Evolutionary conservation across 306 rosid species (phyloP).

Genomic region (Prunus kanzakura): DNA sequence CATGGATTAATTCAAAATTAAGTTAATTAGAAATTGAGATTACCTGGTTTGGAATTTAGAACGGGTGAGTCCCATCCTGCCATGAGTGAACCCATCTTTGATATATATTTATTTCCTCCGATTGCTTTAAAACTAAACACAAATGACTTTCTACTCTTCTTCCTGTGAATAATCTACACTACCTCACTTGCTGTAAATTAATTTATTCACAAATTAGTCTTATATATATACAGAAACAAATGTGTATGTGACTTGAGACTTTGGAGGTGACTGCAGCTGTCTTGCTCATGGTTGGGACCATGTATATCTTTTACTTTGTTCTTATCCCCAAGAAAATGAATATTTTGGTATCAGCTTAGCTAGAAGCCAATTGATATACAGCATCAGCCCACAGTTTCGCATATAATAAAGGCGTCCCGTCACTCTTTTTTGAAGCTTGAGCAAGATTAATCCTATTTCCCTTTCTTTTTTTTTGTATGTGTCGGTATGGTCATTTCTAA

Average conservation of each 20-base stretch:
- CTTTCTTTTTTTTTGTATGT: too few relatives aligned
- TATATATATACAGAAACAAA: not conserved
- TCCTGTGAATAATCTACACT: not conserved
- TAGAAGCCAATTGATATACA: not conserved
- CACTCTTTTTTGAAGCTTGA: too few relatives aligned
- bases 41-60: constrained; percentile 54
- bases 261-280: not conserved
- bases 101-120: not conserved
- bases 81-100: constrained; percentile 80
- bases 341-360: not conserved
- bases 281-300: too few relatives aligned
- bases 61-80: constrained; percentile 65
- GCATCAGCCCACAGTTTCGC: not conserved
- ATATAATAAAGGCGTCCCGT: not conserved
- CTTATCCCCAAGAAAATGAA: constrained; percentile 24
- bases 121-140: not conserved
- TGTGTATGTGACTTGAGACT: not conserved
- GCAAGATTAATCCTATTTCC: too few relatives aligned
- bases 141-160: not conserved
- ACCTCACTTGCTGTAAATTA: not conserved
- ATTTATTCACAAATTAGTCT: not conserved
- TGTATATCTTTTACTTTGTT: constrained; percentile 11
- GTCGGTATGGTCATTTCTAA: too few relatives aligned
- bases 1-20: not conserved
- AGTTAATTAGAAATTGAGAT: not conserved